phyloP scores from a whole-genome alignment of 495 filamentous ascomycete genomes.

The Emericellopsis terricola region DNA sequence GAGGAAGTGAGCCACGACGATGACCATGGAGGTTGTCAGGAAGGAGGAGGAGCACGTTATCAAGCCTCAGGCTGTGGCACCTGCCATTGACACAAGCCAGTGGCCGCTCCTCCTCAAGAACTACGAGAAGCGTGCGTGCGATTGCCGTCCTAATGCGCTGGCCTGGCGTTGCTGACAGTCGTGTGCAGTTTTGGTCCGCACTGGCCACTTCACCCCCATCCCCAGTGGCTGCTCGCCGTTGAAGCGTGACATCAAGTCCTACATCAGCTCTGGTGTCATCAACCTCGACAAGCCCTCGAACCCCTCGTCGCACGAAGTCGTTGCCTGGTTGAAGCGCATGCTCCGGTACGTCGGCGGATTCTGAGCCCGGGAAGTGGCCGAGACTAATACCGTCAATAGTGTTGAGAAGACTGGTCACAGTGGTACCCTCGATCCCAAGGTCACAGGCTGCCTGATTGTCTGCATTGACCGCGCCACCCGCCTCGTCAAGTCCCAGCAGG shows the following conservation, averaged over 20 bases:
- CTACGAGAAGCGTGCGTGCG: constrained; percentile 42
- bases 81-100: constrained; percentile 53
- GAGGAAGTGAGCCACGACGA: constrained; percentile 11
- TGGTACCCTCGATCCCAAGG: constrained; percentile 78
- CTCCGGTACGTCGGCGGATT: constrained; percentile 40
- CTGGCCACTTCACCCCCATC: constrained; percentile 87
- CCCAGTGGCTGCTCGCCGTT: constrained; percentile 70
- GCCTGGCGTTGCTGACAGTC: neutral
- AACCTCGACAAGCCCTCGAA: constrained; percentile 98
- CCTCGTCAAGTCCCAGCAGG: constrained; percentile 94
- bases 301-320: constrained; percentile 93
- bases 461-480: constrained; percentile 92
- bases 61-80: constrained; percentile 63
- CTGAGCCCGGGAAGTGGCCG: neutral
- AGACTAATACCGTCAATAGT: constrained; percentile 22
- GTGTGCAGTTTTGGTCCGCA: constrained; percentile 60
- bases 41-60: constrained; percentile 58
- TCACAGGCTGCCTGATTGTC: constrained; percentile 76
- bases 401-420: constrained; percentile 96
- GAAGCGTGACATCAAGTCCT: constrained; percentile 85
- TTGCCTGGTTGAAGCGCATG: constrained; percentile 96
- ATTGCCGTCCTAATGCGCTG: neutral
- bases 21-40: constrained; percentile 36
- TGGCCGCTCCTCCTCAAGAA: constrained; percentile 90
- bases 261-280: constrained; percentile 90